Base-by-base conservation (phyloP, 805 yeast genomes). In the Schizosaccharomyces lindneri region DNA sequence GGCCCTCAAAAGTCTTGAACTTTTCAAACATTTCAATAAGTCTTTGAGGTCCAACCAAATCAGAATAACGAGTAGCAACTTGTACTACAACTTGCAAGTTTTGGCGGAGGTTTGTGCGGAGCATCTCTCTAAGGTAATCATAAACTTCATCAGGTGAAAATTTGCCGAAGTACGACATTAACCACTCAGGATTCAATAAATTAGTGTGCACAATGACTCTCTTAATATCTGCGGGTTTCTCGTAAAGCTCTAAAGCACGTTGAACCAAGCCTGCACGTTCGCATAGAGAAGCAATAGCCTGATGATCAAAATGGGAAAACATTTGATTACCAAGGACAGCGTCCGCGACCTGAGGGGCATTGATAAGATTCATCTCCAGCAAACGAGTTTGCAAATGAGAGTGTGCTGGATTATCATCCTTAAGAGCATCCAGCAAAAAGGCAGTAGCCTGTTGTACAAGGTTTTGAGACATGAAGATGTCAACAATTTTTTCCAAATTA, bases 321-420 rank as follows among this genome's bases (percentile, higher is more conserved):
- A 93, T 90, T 64, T 83, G 82, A 73, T 90, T 93, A 64, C 97
- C 96, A 68, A 93, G 78, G 66, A 93, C 93, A 24, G 99, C 99
- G 73, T 93, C 98, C 55, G 98, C 99, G 63, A 93, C 99, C 78
- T 93, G 98, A 61, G 99, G 99, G 19, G 98, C 98, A 71, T 89
- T 94, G 70, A 87, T 73, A 71, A 93, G 77, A 73, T 93, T 93
- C 66, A 87, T 87, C 74, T 93, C 98, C 66, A 93, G 79, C 61
- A 93, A 81, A 69, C 95, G 82, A 7, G 98, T 93, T 77, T 93
- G 98, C 70, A 93, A 77, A 69, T 88, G 95, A 19, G 96, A 97
- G 70, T 93, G 95, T 65, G 89, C 84, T 51, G 97, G 97, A 48
- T 83, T 78, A 73, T 93, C 95, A 65, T 83, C 85, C 76, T 93